phyloP scores from a whole-genome alignment of 192 early-diverging fungal genomes.

The Cladochytrium replicatum region DNA sequence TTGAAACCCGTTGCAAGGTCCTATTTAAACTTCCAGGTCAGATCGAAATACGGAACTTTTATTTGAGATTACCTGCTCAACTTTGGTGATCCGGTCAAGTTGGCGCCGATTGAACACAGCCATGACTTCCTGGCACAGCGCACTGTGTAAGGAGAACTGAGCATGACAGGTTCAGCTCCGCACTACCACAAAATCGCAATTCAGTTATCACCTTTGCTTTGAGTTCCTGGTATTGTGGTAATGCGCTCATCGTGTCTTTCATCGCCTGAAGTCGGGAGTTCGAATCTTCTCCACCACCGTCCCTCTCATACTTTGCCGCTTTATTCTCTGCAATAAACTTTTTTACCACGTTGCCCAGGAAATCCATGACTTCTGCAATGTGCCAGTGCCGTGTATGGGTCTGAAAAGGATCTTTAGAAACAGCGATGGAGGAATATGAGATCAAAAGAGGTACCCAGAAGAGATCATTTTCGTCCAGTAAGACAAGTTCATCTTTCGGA shows the following conservation, averaged over 20 bases:
- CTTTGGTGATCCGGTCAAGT: conserved; percentile 43
- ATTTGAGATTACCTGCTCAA: conserved; percentile 50
- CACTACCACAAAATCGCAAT: neutral
- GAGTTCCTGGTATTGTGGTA: conserved; percentile 72
- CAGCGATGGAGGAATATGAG: neutral
- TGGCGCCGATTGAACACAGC: conserved; percentile 47
- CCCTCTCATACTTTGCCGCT: conserved; percentile 36
- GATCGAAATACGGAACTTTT: conserved; percentile 3
- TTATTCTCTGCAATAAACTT: conserved; percentile 70
- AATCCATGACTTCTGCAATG: conserved; percentile 67
- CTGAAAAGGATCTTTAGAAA: conserved; percentile 12
- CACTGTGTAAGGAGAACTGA: conserved; percentile 62
- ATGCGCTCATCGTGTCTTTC: conserved; percentile 68
- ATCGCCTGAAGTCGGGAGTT: conserved; percentile 32
- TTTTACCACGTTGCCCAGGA: conserved; percentile 56
- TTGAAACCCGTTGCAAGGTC: conserved; percentile 65
- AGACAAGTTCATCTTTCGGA: conserved; percentile 6
- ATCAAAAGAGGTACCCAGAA: conserved; percentile 47
- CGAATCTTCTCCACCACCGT: conserved; percentile 1
- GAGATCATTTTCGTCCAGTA: conserved; percentile 57
- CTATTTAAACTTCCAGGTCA: conserved; percentile 13
- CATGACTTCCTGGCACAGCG: conserved; percentile 63
- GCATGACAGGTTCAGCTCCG: neutral
- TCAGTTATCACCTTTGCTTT: conserved; percentile 37
- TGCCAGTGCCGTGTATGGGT: conserved; percentile 52